Base-by-base conservation (phyloP, 164 flowering plant species). In the Cinnamomum chago region DNA sequence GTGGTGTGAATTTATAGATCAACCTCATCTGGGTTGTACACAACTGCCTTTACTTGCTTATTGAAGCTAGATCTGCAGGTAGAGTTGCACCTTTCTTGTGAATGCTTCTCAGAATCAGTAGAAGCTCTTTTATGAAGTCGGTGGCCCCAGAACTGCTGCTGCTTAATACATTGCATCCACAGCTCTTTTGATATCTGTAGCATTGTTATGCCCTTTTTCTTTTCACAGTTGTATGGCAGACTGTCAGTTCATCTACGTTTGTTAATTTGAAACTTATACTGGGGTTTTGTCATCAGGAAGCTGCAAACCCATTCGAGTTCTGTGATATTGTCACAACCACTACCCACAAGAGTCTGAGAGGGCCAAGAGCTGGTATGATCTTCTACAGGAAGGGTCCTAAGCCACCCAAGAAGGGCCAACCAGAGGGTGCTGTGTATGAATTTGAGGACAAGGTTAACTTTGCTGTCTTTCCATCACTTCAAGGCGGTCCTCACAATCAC, bases 401-500 rank as follows among this genome's bases (percentile, higher is more conserved):
- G 83, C 98, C 97, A 68, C 83, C 97, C 50, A 96, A 92, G 94
- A 96, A 94, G 88, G 99, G 99, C 72, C 98, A 94, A 84, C 98
- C 98, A 20, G 98, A 89, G 80, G 89, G 70, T 86, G 99, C 98
- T 20, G 98, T 81, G 13, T 96, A 94, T 73, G 98, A 96, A 73
- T 96, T 89, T 68, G 98, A 96, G 76, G 98, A 96, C 87, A 91
- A 85, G 84, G 82, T 96, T 86, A 96, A 96, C 88, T 96, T 94
- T 83, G 83, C 99, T 4, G 99, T 96, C 70, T 96, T 96, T 90
- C 99, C 99, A 1, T 84, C 98, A 51, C 97, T 96, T 74, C 99
- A 96, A 80, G 99, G 99, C 67, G 99, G 98, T 68, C 99, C 99
- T 6, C 99, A 96, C 86, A 96, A 96, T 70, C 98, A 96, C 87